Evolutionary conservation across 169 alveolate species (phyloP).

Genomic region (Plasmodium billcollinsi): DNA sequence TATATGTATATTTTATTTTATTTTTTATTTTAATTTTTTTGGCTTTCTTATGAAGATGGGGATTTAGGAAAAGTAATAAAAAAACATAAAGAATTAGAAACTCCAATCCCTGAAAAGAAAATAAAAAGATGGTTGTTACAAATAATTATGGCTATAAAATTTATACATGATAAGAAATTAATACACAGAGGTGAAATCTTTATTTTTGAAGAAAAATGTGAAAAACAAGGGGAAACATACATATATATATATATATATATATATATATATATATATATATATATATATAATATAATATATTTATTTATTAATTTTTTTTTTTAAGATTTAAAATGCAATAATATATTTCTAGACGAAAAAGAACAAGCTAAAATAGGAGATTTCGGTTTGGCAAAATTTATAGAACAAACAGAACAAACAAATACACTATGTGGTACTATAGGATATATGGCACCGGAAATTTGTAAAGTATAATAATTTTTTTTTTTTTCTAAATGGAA

Average conservation of each 20-base stretch:
- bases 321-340: slow-evolving; percentile 75
- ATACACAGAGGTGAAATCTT: slow-evolving; percentile 61
- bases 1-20: background rate
- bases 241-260: too few species aligned
- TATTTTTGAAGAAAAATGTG: too few species aligned
- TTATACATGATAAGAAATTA: slow-evolving; percentile 70
- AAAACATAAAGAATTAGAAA: slow-evolving; percentile 45
- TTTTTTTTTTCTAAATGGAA: background rate
- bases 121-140: slow-evolving; percentile 75
- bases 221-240: too few species aligned
- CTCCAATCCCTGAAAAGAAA: slow-evolving; percentile 55
- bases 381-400: slow-evolving; percentile 71
- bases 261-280: too few species aligned
- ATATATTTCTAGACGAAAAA: slow-evolving; percentile 76
- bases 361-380: slow-evolving; percentile 77
- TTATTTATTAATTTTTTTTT: slow-evolving; percentile 6
- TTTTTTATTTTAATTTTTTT: slow-evolving; percentile 11
- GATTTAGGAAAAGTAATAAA: slow-evolving; percentile 63
- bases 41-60: slow-evolving; percentile 43
- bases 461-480: slow-evolving; percentile 48
- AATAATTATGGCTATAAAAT: slow-evolving; percentile 74
- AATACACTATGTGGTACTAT: slow-evolving; percentile 77
- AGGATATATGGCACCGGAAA: slow-evolving; percentile 78
- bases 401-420: slow-evolving; percentile 71
- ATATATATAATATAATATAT: background rate